These are phyloP conservation scores for Calocybe cyanea DNA, from an alignment of 768 basidiomycete species.

Conservation along the genomic window DNA sequence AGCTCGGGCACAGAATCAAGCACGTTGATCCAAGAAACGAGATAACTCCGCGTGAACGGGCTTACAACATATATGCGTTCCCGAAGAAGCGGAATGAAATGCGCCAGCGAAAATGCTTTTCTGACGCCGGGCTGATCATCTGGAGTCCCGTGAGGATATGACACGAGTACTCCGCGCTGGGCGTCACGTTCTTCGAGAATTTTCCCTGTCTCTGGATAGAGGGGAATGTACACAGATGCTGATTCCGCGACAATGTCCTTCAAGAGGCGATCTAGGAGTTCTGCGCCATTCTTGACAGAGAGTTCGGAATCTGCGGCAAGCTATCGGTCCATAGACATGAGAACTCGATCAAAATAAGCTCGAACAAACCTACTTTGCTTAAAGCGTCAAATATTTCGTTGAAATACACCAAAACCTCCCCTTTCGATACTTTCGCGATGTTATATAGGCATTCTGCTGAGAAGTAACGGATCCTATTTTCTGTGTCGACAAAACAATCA, in stretches of 20 bases:
- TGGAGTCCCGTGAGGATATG: slow-evolving; percentile 50
- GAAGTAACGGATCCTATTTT: slow-evolving; percentile 95
- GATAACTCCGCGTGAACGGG: slow-evolving; percentile 92
- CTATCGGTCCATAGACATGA: slow-evolving; percentile 35
- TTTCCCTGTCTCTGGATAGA: slow-evolving; percentile 77
- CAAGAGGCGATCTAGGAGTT: slow-evolving; percentile 92
- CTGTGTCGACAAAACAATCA: slow-evolving; percentile 88
- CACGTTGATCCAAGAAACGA: slow-evolving; percentile 96
- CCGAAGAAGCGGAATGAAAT: slow-evolving; percentile 90
- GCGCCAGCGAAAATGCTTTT: slow-evolving; percentile 90
- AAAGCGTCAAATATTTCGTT: slow-evolving; percentile 98
- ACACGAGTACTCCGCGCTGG: slow-evolving; percentile 58
- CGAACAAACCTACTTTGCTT: slow-evolving; percentile 73
- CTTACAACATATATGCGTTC: slow-evolving; percentile 94
- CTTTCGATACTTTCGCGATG: slow-evolving; percentile 95
- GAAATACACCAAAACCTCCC: slow-evolving; percentile 94
- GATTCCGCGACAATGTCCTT: slow-evolving; percentile 98
- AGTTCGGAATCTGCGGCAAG: slow-evolving; percentile 93
- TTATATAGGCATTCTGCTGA: slow-evolving; percentile 98
- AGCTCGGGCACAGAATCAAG: slow-evolving; percentile 96
- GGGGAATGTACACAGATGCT: slow-evolving; percentile 90
- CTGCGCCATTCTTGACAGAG: slow-evolving; percentile 97
- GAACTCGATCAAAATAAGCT: neutral
- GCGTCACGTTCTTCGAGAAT: slow-evolving; percentile 57
- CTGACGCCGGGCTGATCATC: slow-evolving; percentile 38